Base-by-base conservation (phyloP, 83 land plant species). In the Diphasiastrum complanatum region DNA sequence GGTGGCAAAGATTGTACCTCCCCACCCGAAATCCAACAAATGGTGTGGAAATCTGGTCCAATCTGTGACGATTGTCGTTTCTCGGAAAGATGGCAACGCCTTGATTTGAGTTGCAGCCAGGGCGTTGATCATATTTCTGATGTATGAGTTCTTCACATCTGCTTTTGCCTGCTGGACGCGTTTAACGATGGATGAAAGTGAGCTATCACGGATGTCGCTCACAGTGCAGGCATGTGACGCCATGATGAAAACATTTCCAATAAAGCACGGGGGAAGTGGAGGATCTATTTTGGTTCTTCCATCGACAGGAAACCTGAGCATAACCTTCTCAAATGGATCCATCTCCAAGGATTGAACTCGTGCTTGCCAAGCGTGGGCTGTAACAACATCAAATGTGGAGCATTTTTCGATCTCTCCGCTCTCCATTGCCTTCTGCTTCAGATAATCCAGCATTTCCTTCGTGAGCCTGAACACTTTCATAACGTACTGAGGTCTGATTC, bases 321-420 rank as follows among this genome's bases (percentile, higher is more conserved):
- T 0, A 66, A 72, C 56, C 27, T 56, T 2, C 49, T 33, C 41
- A 46, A 64, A 19, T 35, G 51, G 33, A 23, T 55, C 12, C 68
- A 23, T 2, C 48, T 61, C 27, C 5, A 60, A 35, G 6, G 25
- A 22, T 16, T 24, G 41, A 6, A 32, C 27, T 24, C 33, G 12
- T 64, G 79, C 83, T 58, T 58, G 81, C 83, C 83, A 80, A 5
- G 79, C 61, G 33, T 77, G 83, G 38, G 81, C 78, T 14, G 83
- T 72, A 8, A 80, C 55, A 11, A 77, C 66, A 8, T 80, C 83
- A 51, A 80, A 80, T 14, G 71, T 59, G n/a, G 83, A 72, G 33
- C 78, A 77, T 0, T 62, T n/a, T 10, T 33, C 23, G 10, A 60
- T 41, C 16, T 62, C 40, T 0, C 51, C 52, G 5, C 60, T 50